phyloP scores from a whole-genome alignment of 2,329 filamentous ascomycete genomes.

The Sporothrix curviconia region DNA sequence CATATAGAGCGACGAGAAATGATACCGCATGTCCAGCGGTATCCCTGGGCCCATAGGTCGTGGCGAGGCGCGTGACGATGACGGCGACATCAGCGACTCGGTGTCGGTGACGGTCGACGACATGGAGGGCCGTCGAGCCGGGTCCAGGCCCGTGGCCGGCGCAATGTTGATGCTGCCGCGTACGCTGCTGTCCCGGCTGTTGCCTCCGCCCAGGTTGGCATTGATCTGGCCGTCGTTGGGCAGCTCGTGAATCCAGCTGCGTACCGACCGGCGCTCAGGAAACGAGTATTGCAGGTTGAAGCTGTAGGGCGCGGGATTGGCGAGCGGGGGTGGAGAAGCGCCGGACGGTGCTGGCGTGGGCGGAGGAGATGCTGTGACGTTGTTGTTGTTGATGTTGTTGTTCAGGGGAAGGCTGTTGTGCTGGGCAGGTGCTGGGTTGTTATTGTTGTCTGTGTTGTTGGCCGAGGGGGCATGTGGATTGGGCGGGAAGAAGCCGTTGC shows the following conservation, averaged over 20 bases:
- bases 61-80: background rate
- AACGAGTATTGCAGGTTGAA: background rate
- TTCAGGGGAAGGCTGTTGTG: background rate
- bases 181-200: background rate
- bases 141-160: background rate
- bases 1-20: background rate
- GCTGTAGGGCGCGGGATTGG: background rate
- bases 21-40: background rate
- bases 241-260: conserved; percentile 9
- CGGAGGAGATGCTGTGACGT: background rate
- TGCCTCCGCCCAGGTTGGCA: background rate
- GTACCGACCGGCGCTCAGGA: background rate
- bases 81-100: conserved; percentile 10
- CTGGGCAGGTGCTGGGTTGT: background rate
- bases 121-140: background rate
- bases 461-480: no score
- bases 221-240: background rate
- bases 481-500: no score
- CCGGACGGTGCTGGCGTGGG: background rate
- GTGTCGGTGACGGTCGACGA: conserved; percentile 5
- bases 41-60: background rate
- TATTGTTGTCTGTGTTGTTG: background rate
- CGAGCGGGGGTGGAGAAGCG: background rate
- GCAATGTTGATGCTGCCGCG: background rate
- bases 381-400: background rate